Base-by-base conservation (phyloP, 768 basidiomycete genomes). In the Lentinula aciculospora region DNA sequence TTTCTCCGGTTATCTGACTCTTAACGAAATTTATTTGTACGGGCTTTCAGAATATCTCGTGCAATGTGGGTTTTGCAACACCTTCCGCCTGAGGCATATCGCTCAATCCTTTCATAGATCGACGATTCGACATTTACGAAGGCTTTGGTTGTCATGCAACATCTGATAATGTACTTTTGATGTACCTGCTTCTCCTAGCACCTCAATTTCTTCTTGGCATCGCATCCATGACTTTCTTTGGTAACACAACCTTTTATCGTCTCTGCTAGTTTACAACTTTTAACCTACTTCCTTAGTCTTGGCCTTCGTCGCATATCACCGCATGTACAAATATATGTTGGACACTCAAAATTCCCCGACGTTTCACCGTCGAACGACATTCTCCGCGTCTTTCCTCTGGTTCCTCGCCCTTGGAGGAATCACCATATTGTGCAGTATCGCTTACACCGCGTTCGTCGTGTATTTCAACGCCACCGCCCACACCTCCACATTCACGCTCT, bases 81-180 rank as follows among this genome's bases (percentile, higher is more conserved):
- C 29, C 4, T 27, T 23, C 17, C 21, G 13, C 23, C 15, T 44
- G 9, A 36, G 12, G 36, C 4, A 40, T 49, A n/a, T 27, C 12
- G 29, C 32, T 53, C 34, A 53, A 36, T 21, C 37, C 29, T n/a
- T 37, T 10, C 1, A 15, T 28, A 57, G 56, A 45, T 15, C 56
- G 44, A 34, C 46, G 56, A 8, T 57, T 57, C 17, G 46, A 57
- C 19, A 57, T 57, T 6, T 57, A 57, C 56, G 56, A 45, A 27
- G 56, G 45, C 15, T 27, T 57, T 27, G 56, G 56, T 12, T 57
- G 56, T 48, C 45, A 23, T 37, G 28, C 56, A 34, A 31, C 29
- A 10, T 47, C 44, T 10, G 44, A 32, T 27, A 57, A 57, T 57
- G 56, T 57, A 19, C 46, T 57, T 13, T 27, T 57, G 15, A 45